Percentiles rank a stretch among this genome's conserved stretches.
Evolutionary conservation across 306 rosid species (phyloP).

Genomic region (Quercus alba): DNA sequence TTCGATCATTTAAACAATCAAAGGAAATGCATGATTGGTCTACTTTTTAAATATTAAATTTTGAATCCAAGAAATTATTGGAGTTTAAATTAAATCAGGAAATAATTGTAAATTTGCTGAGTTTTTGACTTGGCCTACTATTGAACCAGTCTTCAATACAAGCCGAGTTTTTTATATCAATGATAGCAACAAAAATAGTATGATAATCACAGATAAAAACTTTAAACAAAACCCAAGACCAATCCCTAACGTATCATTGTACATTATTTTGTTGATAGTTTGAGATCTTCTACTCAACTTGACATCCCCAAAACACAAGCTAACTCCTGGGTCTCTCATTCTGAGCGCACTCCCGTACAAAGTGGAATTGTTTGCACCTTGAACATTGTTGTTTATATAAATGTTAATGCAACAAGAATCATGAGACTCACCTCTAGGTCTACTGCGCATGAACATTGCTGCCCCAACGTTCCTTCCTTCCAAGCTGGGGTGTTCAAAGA

Average conservation of each 20-base stretch:
- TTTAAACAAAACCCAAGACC: background rate
- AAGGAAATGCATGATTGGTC: too few relatives aligned
- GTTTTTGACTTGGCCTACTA: background rate
- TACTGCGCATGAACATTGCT: constrained; percentile 9
- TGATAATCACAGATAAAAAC: constrained; percentile 3
- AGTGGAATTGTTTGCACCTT: constrained; percentile 37
- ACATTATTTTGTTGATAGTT: background rate
- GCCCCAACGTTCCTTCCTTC: constrained; percentile 46
- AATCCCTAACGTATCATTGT: background rate
- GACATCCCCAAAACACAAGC: constrained; percentile 29
- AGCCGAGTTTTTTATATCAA: background rate
- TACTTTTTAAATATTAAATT: too few relatives aligned
- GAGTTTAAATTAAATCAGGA: background rate
- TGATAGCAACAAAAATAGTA: constrained; percentile 6
- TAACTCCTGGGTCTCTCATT: constrained; percentile 52
- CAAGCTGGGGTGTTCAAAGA: constrained; percentile 15
- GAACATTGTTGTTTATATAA: constrained; percentile 49
- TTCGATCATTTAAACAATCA: background rate
- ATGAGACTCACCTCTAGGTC: background rate
- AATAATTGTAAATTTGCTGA: background rate
- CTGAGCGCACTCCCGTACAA: constrained; percentile 31
- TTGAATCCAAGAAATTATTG: background rate
- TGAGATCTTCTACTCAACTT: constrained; percentile 10
- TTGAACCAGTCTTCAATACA: background rate
- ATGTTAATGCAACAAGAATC: constrained; percentile 47